These are phyloP conservation scores for Calonectria fujianensis DNA, from an alignment of 2,329 filamentous ascomycete genomes.

Conservation along the genomic window DNA sequence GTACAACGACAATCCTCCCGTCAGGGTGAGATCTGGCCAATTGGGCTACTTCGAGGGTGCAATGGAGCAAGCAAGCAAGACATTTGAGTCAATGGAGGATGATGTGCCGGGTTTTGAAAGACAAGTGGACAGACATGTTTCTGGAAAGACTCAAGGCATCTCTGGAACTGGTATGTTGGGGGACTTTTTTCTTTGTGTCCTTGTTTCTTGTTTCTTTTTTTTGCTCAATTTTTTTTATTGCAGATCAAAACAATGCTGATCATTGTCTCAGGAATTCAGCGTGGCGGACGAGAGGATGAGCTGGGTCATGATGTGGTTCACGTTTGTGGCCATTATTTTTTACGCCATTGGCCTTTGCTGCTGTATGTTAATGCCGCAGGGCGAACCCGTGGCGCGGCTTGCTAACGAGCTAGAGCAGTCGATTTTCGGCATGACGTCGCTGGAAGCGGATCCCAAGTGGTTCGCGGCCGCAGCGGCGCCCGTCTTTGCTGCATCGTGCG, in stretches of 20 bases:
- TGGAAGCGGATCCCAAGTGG: slow-evolving; percentile 32
- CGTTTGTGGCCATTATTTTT: slow-evolving; percentile 33
- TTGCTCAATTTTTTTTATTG: not conserved
- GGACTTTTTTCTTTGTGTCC: not conserved
- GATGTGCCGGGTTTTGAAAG: slow-evolving; percentile 27
- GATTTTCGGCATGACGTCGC: slow-evolving; percentile 36
- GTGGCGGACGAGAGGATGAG: slow-evolving; percentile 33
- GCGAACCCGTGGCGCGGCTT: not conserved
- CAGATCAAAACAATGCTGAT: not conserved
- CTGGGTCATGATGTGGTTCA: slow-evolving; percentile 40
- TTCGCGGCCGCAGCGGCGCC: slow-evolving; percentile 22
- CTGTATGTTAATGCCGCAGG: slow-evolving; percentile 23
- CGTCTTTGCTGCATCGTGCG: slow-evolving; percentile 14
- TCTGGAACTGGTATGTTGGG: slow-evolving; percentile 21
- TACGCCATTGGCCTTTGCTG: slow-evolving; percentile 32
- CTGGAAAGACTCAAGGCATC: slow-evolving; percentile 34
- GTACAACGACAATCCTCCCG: slow-evolving; percentile 14
- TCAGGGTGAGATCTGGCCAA: not conserved
- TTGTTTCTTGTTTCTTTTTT: no score
- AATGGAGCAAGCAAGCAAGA: not conserved
- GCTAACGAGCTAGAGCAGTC: slow-evolving; percentile 15
- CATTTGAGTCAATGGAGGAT: slow-evolving; percentile 23
- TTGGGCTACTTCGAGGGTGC: not conserved
- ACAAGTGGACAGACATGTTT: slow-evolving; percentile 31
- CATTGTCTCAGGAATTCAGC: slow-evolving; percentile 20